Percentiles rank a stretch among this genome's conserved stretches.
phyloP scores from a whole-genome alignment of 2,329 filamentous ascomycete species.

The Chaetomiaceae sp. region DNA sequence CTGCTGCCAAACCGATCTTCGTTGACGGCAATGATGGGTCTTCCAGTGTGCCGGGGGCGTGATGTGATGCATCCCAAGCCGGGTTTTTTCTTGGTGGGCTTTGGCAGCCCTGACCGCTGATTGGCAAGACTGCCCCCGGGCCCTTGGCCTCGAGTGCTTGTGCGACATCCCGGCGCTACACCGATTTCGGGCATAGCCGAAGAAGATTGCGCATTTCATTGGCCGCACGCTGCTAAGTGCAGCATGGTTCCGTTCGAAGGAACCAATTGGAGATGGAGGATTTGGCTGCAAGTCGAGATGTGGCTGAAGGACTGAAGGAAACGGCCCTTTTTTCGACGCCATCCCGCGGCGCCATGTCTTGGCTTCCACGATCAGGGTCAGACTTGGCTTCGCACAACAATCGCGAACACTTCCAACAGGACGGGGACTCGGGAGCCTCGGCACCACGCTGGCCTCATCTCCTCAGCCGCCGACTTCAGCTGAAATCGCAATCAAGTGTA shows the following conservation, averaged over 20 bases:
- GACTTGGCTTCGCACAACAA: background rate
- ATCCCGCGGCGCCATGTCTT: slow-evolving; percentile 10
- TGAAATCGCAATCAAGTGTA: background rate
- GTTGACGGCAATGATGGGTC: slow-evolving; percentile 2
- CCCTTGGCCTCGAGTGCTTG: background rate
- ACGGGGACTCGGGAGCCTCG: slow-evolving; percentile 1
- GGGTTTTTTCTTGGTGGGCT: too few species aligned
- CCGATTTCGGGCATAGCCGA: slow-evolving; percentile 14
- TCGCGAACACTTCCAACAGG: background rate
- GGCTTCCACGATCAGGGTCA: background rate
- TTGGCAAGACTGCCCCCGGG: too few species aligned
- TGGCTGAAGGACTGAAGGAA: slow-evolving; percentile 26
- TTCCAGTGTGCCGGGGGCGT: background rate
- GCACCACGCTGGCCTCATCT: slow-evolving; percentile 1
- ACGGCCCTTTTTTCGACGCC: slow-evolving; percentile 23
- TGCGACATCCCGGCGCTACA: slow-evolving; percentile 3
- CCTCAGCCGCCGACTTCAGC: background rate
- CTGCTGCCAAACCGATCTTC: too few species aligned
- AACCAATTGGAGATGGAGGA: background rate
- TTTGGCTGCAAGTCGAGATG: slow-evolving; percentile 14
- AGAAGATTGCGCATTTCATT: slow-evolving; percentile 8
- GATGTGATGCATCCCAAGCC: too few species aligned
- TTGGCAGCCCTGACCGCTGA: too few species aligned
- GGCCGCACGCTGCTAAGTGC: slow-evolving; percentile 1
- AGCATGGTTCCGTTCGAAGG: background rate